Conservation (phyloP, 345 rosid species). For the Punica granatum region DNA sequence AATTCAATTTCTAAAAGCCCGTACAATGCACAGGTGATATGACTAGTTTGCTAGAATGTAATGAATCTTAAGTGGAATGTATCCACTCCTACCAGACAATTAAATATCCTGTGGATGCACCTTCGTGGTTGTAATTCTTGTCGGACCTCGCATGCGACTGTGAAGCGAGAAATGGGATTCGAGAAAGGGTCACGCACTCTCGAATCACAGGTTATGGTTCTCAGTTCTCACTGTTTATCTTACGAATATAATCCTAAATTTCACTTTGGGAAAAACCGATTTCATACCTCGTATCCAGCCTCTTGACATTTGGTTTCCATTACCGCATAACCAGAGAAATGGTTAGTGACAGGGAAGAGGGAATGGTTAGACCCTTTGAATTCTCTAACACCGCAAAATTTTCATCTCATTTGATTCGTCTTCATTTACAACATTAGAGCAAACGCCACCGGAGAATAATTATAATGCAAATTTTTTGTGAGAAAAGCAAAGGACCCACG, state of each 20-base stretch:
- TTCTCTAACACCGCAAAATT: neutral
- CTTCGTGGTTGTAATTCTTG: conserved; percentile 59
- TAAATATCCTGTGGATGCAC: conserved; percentile 16
- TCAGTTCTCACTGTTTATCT: neutral
- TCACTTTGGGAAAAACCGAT: too few species aligned
- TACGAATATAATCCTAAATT: too few species aligned
- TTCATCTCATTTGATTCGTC: neutral
- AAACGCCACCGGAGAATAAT: neutral
- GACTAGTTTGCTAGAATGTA: too few species aligned
- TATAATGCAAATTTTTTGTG: neutral
- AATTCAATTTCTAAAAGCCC: too few species aligned
- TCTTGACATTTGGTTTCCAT: too few species aligned
- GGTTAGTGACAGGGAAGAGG: neutral
- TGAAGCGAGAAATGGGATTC: conserved; percentile 75
- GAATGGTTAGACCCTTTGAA: too few species aligned
- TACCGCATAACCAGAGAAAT: too few species aligned
- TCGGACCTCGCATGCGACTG: conserved; percentile 48
- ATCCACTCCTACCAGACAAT: neutral
- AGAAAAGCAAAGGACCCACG: too few species aligned
- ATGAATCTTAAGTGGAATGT: too few species aligned
- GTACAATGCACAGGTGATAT: too few species aligned
- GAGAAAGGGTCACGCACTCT: neutral
- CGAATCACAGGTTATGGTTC: neutral
- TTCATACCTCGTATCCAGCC: too few species aligned
- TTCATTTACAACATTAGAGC: neutral